A percentile compares a stretch with the other conserved stretches of the same genome.
phyloP scores from a whole-genome alignment of 1,139 yeast genomes.

The Schwanniomyces etchellsii region DNA sequence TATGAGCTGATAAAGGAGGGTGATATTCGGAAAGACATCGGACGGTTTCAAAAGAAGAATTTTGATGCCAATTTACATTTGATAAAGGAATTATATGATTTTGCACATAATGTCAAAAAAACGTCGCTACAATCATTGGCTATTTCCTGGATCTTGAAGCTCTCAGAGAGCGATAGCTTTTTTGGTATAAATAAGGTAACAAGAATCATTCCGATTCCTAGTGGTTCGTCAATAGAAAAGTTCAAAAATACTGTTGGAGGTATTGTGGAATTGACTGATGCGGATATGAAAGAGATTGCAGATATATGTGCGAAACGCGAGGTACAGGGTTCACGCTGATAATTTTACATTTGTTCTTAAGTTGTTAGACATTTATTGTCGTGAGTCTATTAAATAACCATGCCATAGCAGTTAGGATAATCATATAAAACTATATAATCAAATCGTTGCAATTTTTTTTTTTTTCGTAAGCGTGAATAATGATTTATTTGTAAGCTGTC shows the following conservation, averaged over 20 bases:
- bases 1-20: conserved; percentile 40
- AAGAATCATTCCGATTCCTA: conserved; percentile 71
- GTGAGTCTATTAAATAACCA: not conserved
- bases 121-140: conserved; percentile 66
- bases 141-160: conserved; percentile 59
- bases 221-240: conserved; percentile 55
- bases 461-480: not conserved
- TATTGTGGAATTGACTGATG: conserved; percentile 40
- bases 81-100: conserved; percentile 37
- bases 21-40: conserved; percentile 50
- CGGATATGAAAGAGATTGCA: conserved; percentile 48
- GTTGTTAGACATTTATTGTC: not conserved
- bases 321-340: not conserved
- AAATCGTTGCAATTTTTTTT: conserved; percentile 1
- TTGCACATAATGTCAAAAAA: conserved; percentile 39
- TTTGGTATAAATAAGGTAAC: conserved; percentile 40
- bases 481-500: conserved; percentile 23
- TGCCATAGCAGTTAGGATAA: not conserved
- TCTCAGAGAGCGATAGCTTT: conserved; percentile 21
- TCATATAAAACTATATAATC: not conserved
- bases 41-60: conserved; percentile 56
- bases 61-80: conserved; percentile 45
- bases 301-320: conserved; percentile 28
- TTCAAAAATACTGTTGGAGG: conserved; percentile 52
- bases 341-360: not conserved